Conservation (phyloP, 441 rosid genomes). For the Raphanus hybrid region DNA sequence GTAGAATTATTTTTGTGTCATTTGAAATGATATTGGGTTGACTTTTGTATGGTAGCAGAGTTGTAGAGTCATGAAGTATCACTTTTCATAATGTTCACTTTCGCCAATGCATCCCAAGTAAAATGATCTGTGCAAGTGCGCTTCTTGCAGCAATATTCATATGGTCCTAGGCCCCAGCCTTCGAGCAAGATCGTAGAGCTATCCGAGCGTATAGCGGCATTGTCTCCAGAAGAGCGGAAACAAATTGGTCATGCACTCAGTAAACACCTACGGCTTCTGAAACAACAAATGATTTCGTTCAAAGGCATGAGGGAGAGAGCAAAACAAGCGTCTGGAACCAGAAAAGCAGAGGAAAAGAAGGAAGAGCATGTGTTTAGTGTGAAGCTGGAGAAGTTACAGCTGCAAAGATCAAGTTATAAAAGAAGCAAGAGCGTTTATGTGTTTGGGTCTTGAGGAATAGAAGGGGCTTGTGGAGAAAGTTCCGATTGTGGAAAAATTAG, state of each 20-base stretch:
- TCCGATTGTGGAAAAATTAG: constrained; percentile 7
- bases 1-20: neutral
- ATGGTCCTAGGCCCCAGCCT: constrained; percentile 70
- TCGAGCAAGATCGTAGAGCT: constrained; percentile 59
- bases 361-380: constrained; percentile 76
- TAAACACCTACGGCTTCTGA: constrained; percentile 52
- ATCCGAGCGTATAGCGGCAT: constrained; percentile 68
- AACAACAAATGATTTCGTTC: constrained; percentile 51
- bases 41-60: constrained; percentile 12
- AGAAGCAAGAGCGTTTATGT: constrained; percentile 66
- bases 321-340: constrained; percentile 46
- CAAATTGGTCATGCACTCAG: constrained; percentile 49
- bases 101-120: constrained; percentile 41
- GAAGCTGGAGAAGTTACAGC: constrained; percentile 59
- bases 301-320: constrained; percentile 56
- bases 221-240: constrained; percentile 44
- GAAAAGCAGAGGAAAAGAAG: constrained; percentile 52
- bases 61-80: constrained; percentile 41
- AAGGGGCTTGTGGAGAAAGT: constrained; percentile 55
- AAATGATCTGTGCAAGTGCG: too few species aligned
- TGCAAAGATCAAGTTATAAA: constrained; percentile 55
- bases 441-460: constrained; percentile 71
- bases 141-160: constrained; percentile 12
- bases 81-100: constrained; percentile 40
- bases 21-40: constrained; percentile 18